Conservation (phyloP, 2,329 filamentous ascomycete genomes). For the Ploettnerulaceae sp. region DNA sequence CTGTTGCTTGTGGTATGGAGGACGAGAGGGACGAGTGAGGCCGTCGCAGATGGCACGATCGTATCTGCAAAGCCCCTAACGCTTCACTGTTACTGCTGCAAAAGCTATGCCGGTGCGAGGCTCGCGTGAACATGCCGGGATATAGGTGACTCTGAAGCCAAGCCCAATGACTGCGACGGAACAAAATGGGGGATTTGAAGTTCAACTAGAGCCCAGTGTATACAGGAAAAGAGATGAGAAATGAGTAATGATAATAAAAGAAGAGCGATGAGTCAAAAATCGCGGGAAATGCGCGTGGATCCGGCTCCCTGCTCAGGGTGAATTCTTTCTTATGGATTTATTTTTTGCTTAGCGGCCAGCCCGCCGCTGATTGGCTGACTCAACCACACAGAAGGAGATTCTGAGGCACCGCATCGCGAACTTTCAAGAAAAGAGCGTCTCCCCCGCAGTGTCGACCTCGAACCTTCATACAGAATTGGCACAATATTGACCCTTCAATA, state of each 20-base stretch:
- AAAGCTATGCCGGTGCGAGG: background rate
- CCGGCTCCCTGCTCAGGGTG: conserved; percentile 3
- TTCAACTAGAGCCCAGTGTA: background rate
- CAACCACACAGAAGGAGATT: conserved; percentile 12
- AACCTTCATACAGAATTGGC: background rate
- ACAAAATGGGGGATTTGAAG: too few relatives aligned
- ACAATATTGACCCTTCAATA: conserved; percentile 46
- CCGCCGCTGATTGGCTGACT: conserved; percentile 5
- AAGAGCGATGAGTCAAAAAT: conserved; percentile 1
- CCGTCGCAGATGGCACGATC: background rate
- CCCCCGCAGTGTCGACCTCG: background rate
- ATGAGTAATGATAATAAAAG: conserved; percentile 1
- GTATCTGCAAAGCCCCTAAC: conserved; percentile 2
- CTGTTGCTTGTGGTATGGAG: conserved; percentile 1
- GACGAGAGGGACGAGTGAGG: background rate
- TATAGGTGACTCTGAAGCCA: conserved; percentile 2
- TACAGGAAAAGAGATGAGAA: background rate
- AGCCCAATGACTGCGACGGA: conserved; percentile 1
- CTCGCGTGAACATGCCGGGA: conserved; percentile 14
- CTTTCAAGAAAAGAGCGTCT: conserved; percentile 7
- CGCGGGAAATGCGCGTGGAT: background rate
- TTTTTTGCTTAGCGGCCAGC: conserved; percentile 6
- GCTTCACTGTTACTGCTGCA: conserved; percentile 1
- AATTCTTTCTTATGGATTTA: conserved; percentile 1
- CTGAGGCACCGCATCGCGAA: conserved; percentile 10